Percentiles rank a stretch among this genome's conserved stretches.
These are phyloP conservation scores for Paramyrothecium sp. DNA, from an alignment of 2,329 filamentous ascomycete species.

Conservation along the genomic window DNA sequence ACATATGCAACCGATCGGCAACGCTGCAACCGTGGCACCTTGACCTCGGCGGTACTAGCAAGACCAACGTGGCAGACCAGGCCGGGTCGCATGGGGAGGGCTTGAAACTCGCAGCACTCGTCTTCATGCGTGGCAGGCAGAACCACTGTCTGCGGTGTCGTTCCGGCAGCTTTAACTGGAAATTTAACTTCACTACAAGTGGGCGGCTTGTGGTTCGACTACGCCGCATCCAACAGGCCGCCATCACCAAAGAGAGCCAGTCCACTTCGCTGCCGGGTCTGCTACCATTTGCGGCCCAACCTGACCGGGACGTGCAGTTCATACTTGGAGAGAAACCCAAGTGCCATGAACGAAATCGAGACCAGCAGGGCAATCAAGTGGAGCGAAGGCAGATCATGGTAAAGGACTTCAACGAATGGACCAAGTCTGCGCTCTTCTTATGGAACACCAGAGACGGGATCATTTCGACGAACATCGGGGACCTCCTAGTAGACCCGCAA, in stretches of 20 bases:
- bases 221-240: conserved; percentile 11
- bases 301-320: no score
- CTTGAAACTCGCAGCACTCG: conserved; percentile 26
- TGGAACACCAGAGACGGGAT: no score
- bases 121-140: conserved; percentile 20
- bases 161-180: conserved; percentile 23
- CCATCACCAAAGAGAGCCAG: not conserved
- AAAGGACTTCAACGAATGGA: no score
- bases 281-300: no score
- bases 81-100: conserved; percentile 28
- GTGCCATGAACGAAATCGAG: no score
- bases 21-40: conserved; percentile 27
- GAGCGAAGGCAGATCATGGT: no score
- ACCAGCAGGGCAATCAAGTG: no score
- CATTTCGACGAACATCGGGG: no score
- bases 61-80: conserved; percentile 13
- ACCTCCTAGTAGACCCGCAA: no score
- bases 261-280: no score
- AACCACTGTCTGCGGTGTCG: conserved; percentile 24
- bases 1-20: conserved; percentile 24
- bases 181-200: conserved; percentile 25
- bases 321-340: no score
- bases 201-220: conserved; percentile 15
- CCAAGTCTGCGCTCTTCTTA: no score
- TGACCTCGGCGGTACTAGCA: conserved; percentile 23